These are phyloP conservation scores for Coniella lustricola DNA, from an alignment of 2,329 filamentous ascomycete genomes.

Conservation along the genomic window DNA sequence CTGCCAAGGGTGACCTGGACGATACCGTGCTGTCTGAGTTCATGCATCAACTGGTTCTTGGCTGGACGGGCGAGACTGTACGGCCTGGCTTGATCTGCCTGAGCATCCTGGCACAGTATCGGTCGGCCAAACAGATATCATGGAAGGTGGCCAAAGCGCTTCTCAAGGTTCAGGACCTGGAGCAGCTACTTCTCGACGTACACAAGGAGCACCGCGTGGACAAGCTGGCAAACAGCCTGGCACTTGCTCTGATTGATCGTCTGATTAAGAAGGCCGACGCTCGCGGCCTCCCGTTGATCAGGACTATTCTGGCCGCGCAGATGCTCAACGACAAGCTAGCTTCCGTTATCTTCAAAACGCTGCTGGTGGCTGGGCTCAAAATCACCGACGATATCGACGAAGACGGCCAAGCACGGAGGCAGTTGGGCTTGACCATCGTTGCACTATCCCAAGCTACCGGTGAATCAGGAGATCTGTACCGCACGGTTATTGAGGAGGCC, in stretches of 20 bases:
- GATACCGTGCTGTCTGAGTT: constrained; percentile 76
- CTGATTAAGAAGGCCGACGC: constrained; percentile 53
- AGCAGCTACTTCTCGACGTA: constrained; percentile 53
- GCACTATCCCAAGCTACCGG: constrained; percentile 54
- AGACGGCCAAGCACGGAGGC: constrained; percentile 50
- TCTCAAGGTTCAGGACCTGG: constrained; percentile 54
- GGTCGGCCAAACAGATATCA: constrained; percentile 62
- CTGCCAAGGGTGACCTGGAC: constrained; percentile 71
- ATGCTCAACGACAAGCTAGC: constrained; percentile 58
- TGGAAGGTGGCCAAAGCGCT: constrained; percentile 63
- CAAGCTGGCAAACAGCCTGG: constrained; percentile 65
- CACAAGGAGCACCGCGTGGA: constrained; percentile 60
- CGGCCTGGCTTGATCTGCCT: constrained; percentile 72
- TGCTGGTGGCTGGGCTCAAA: constrained; percentile 54
- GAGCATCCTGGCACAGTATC: constrained; percentile 73
- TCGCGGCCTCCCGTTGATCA: constrained; percentile 51
- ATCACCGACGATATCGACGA: constrained; percentile 48
- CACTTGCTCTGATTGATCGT: constrained; percentile 56
- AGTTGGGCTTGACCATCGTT: constrained; percentile 61
- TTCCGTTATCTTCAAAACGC: constrained; percentile 56
- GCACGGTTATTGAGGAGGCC: constrained; percentile 57
- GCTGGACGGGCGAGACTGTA: constrained; percentile 68
- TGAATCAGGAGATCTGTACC: constrained; percentile 55
- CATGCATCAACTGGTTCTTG: constrained; percentile 79
- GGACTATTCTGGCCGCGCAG: constrained; percentile 51